Percentiles rank a stretch among this genome's conserved stretches.
Conservation (phyloP, 768 basidiomycete genomes). For the Leccinum subtestaceum region DNA sequence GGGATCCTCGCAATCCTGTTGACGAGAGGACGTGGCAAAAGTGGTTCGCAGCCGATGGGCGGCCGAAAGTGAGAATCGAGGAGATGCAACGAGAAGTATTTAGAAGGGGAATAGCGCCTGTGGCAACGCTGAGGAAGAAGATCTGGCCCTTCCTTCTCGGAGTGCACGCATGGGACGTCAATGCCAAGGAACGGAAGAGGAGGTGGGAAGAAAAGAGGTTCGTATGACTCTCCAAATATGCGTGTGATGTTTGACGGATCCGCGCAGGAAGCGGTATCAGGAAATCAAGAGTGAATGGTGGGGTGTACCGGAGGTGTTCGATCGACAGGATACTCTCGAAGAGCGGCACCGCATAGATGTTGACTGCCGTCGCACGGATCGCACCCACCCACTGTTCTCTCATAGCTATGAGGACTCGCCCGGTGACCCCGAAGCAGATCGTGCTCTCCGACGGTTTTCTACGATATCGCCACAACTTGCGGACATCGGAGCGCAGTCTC, state of each 20-base stretch:
- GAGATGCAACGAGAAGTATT: conserved; percentile 80
- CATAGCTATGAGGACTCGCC: conserved; percentile 36
- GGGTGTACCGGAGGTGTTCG: conserved; percentile 77
- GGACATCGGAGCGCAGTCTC: conserved; percentile 84
- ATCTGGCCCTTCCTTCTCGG: conserved; percentile 92
- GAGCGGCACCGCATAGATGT: conserved; percentile 95
- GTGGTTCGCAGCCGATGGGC: conserved; percentile 77
- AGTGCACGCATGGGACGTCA: conserved; percentile 78
- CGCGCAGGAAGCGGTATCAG: conserved; percentile 63
- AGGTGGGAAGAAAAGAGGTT: conserved; percentile 67
- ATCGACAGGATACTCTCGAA: conserved; percentile 77
- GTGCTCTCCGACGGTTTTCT: conserved; percentile 49
- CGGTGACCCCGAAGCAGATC: conserved; percentile 53
- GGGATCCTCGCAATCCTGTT: conserved; percentile 77
- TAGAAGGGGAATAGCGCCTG: conserved; percentile 60
- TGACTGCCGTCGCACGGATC: conserved; percentile 94
- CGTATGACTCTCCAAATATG: conserved; percentile 12
- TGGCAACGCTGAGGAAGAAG: conserved; percentile 58
- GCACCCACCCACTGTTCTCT: conserved; percentile 87
- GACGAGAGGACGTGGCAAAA: conserved; percentile 67
- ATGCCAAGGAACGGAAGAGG: conserved; percentile 53
- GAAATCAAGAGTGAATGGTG: conserved; percentile 79
- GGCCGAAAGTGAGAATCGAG: conserved; percentile 59
- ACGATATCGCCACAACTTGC: conserved; percentile 70
- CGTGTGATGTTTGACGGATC: conserved; percentile 13